Evolutionary conservation across 1,139 yeast species (phyloP), one percentile per base, ranked within the genome.

Genomic region (Wickerhamomyces sp.): DNA sequence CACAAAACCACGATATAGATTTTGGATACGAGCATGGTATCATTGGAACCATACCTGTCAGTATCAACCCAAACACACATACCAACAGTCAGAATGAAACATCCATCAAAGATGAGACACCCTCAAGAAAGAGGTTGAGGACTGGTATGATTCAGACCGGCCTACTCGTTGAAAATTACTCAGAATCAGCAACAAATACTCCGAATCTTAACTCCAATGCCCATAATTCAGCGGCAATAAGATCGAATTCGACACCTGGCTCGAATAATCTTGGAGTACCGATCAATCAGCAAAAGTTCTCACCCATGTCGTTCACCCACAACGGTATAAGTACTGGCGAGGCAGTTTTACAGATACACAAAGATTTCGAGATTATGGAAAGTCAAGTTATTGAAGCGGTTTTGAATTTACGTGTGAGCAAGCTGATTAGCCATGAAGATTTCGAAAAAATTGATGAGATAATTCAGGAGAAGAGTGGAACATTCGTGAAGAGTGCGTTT

Each of bases 331-430:
- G 41, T 16, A 34, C 47, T 7, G 50, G 51, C 2, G 51, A 47
- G 13, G 45, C 51, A 1, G 37, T 46, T 5, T 27, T 47, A 25
- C 36, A 32, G 7, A 43, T 47, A 9, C 47, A 47, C 27, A 42
- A 42, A 18, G 47, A 46, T 19, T 37, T 42, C 31, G 48, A 45
- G 26, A 25, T 28, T 19, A 47, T 49, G 49, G 46, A 41, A 33
- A 17, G 24, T 14, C 35, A 32, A 5, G 47, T 49, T 3, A 39
- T 33, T 19, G 51, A 49, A 29, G 42, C 40, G 23, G 32, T 49
- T 3, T 17, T 47, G 5, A 41, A 41, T n/a, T 26, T 49, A 17
- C 31, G 53, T 13, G 28, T 43, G 20, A 31, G 29, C 14, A 45
- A 45, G 22, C 11, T 41, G 8, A 40, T 49, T 6, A 37, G 31